Evolutionary conservation across 108 stramenopile genomes (phyloP).

Genomic region (Parmales sp.): DNA sequence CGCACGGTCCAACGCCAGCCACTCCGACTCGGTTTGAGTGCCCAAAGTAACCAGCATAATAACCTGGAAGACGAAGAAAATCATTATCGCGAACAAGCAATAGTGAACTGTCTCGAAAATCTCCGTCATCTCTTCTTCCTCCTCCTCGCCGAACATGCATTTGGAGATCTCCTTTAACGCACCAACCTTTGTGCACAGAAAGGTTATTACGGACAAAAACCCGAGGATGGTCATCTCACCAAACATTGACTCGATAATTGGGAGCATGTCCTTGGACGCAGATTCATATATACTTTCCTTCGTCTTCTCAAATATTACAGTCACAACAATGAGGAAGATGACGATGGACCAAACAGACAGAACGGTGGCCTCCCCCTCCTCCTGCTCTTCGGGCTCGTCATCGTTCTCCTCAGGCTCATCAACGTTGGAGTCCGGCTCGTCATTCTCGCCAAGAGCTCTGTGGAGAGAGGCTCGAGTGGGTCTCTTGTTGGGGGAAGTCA

Average conservation of each 20-base stretch:
- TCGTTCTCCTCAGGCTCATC: constrained; percentile 13
- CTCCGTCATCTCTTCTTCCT: constrained; percentile 22
- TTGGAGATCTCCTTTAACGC: constrained; percentile 20
- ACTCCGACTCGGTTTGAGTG: constrained; percentile 19
- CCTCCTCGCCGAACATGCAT: constrained; percentile 29
- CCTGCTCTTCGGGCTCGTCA: constrained; percentile 8
- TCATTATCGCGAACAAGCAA: constrained; percentile 40
- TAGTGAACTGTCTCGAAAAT: constrained; percentile 42
- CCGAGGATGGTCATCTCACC: constrained; percentile 51
- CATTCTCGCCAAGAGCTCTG: too few species aligned
- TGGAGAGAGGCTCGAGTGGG: too few species aligned
- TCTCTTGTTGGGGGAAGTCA: too few species aligned
- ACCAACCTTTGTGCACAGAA: constrained; percentile 28
- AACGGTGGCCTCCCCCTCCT: neutral
- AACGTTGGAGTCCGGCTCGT: too few species aligned
- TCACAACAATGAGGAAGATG: constrained; percentile 27
- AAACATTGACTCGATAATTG: constrained; percentile 36
- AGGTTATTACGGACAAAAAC: constrained; percentile 37
- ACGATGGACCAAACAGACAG: constrained; percentile 21
- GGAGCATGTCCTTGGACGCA: constrained; percentile 21
- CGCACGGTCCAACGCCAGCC: constrained; percentile 25
- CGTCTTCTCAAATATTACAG: constrained; percentile 32
- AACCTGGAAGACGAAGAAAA: constrained; percentile 41
- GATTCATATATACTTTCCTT: constrained; percentile 31
- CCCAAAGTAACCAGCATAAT: constrained; percentile 26